Conservation (phyloP, 768 basidiomycete species). For the Krasilnikovozyma curviuscula region DNA sequence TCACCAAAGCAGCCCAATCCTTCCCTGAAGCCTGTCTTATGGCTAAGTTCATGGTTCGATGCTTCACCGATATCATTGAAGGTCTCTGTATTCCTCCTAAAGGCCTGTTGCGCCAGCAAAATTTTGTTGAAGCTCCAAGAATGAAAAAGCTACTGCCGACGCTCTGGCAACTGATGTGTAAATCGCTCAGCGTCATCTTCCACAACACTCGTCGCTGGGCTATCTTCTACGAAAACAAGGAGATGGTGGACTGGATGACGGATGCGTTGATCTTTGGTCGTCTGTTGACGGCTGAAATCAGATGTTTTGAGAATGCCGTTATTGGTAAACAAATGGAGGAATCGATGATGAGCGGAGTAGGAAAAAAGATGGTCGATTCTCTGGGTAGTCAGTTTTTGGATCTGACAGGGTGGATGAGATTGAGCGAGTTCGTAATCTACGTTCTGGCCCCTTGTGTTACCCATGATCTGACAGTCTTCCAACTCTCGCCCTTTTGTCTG, state of each 20-base stretch:
- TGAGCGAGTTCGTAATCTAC: constrained; percentile 71
- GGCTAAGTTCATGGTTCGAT: constrained; percentile 78
- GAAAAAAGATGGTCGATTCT: constrained; percentile 53
- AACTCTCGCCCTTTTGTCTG: neutral
- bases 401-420: constrained; percentile 66
- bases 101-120: constrained; percentile 11
- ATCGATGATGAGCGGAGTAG: constrained; percentile 39
- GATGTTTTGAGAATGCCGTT: constrained; percentile 50
- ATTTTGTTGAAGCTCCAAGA: constrained; percentile 28
- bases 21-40: constrained; percentile 55
- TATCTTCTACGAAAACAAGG: constrained; percentile 49
- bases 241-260: constrained; percentile 95
- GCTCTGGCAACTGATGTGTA: constrained; percentile 68
- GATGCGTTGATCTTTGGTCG: constrained; percentile 86
- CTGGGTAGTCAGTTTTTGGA: constrained; percentile 63
- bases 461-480: neutral
- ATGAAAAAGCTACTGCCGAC: constrained; percentile 39
- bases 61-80: constrained; percentile 81
- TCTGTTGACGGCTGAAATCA: constrained; percentile 63
- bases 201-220: constrained; percentile 69
- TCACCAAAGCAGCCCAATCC: constrained; percentile 43
- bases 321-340: constrained; percentile 24
- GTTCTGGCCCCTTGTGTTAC: neutral
- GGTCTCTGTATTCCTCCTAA: constrained; percentile 49
- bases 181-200: constrained; percentile 65